Base-by-base conservation (phyloP, 768 basidiomycete genomes). In the Postia placenta region DNA sequence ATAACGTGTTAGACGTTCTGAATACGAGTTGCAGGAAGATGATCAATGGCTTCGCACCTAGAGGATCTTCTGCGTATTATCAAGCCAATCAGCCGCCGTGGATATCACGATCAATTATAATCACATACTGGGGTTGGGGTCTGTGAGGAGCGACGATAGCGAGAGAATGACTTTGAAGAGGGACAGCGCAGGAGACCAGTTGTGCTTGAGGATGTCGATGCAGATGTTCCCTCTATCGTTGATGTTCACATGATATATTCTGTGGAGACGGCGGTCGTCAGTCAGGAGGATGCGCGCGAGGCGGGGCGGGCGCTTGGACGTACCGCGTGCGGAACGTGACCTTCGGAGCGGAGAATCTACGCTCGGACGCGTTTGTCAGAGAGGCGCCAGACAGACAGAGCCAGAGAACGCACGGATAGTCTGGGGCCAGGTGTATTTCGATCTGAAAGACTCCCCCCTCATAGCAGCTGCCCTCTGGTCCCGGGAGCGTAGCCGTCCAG, bases 161-260 rank as follows among this genome's bases (percentile, higher is more conserved):
- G 92, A 94, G 17, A 97, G 79, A 67, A 97, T 84, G 60, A 95
- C 88, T 72, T 97, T 96, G 75, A 89, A 93, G 42, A 97, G 72
- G 2, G 92, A 94, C 19, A 97, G 68, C 2, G 93, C 93, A 5
- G 93, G 93, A 1, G 90, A 93, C 93, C 93, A 97, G 59, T 90
- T 87, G 60, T 82, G 78, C 69, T 97, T 96, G 50, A 97, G 77
- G 44, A 95, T 91, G 67, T 96, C 88, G 56, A 92, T 87, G 60
- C 88, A 92, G 46, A 91, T 84, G 55, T 74, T 76, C 37, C 87
- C 88, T 45, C 78, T 75, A 49, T 88, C 86, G 44, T 83, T 85
- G 39, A 89, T 88, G 74, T 92, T 92, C 87, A 91, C 89, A 60
- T 92, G 89, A 59, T 92, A 92, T 62, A 91, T 89, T 59, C 87